Base-by-base conservation (phyloP, 1,139 yeast genomes). In the Geotrichum reessii region DNA sequence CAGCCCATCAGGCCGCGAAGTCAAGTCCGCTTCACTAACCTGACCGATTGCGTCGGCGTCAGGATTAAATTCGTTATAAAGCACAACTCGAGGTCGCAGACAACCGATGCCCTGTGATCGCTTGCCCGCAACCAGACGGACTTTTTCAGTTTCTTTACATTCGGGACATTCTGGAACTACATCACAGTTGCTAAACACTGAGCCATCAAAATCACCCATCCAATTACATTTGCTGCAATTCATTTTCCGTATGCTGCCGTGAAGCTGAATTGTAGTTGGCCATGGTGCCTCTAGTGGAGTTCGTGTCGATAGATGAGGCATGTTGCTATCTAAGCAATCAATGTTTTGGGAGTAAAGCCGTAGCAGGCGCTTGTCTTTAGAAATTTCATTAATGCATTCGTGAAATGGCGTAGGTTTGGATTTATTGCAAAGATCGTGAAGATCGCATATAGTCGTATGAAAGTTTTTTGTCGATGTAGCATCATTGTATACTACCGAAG, bases 61-160 rank as follows among this genome's bases (percentile, higher is more conserved):
- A 0, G 96, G 96, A 68, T 90, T 96, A 65, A 84, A 80, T 69
- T 90, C 97, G 61, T 93, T 93, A 69, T 90, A 90, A 49, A 90
- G 74, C 1, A 90, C 95, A 55, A 90, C 86, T 64, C 89, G 81
- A 1, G 97, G 97, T 60, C 96, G 77, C 55, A 90, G 73, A 55
- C 85, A 75, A 1, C 97, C 97, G 25, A 85, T 77, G 0, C 95
- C 91, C 49, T 87, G 88, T 3, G 82, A 68, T 63, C 97, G 76
- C 69, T 87, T 84, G 1, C 96, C 96, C 0, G 82, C 82, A 14
- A 81, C 66, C 21, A 65, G 65, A 59, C 87, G 72, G 2, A 81
- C 78, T 2, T 69, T 65, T 63, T 83, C 85, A 60, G 79, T 64
- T 64, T 82, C 86, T 54, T 74, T 66, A 66, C 88, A 84, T 62